Evolutionary conservation across 2,329 filamentous ascomycete genomes (phyloP).

Genomic region (Colletotrichum tanaceti): DNA sequence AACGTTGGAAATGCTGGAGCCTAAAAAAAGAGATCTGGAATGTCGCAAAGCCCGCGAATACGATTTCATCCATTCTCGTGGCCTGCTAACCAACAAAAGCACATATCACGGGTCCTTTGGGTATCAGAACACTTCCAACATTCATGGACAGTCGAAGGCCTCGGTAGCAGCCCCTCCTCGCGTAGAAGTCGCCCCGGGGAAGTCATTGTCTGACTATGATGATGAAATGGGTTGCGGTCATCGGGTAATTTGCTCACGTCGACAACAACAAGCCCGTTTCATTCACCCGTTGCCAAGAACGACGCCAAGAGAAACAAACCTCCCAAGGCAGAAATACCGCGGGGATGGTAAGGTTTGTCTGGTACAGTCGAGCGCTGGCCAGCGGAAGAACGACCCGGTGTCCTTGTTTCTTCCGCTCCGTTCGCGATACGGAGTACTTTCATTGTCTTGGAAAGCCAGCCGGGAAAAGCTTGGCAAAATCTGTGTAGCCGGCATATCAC

Average conservation of each 20-base stretch:
- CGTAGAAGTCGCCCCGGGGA: conserved; percentile 1
- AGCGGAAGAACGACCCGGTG: conserved; percentile 20
- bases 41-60: conserved; percentile 32
- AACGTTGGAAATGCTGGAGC: conserved; percentile 34
- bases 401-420: conserved; percentile 15
- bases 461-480: background rate
- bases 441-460: conserved; percentile 5
- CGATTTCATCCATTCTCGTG: conserved; percentile 6
- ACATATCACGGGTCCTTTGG: conserved; percentile 5
- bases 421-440: conserved; percentile 4
- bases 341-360: conserved; percentile 19
- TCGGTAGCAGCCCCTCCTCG: background rate
- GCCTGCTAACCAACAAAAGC: conserved; percentile 18
- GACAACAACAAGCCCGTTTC: conserved; percentile 9
- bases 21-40: conserved; percentile 33
- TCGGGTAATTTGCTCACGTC: conserved; percentile 16
- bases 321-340: conserved; percentile 2
- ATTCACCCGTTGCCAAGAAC: conserved; percentile 29
- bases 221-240: conserved; percentile 3
- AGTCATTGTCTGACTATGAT: background rate
- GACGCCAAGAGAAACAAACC: conserved; percentile 10
- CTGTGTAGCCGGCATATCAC: background rate
- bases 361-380: background rate
- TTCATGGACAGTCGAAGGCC: background rate
- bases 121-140: background rate